phyloP scores from a whole-genome alignment of 2,329 filamentous ascomycete species.

The Nannizziopsis arthrosporioides region DNA sequence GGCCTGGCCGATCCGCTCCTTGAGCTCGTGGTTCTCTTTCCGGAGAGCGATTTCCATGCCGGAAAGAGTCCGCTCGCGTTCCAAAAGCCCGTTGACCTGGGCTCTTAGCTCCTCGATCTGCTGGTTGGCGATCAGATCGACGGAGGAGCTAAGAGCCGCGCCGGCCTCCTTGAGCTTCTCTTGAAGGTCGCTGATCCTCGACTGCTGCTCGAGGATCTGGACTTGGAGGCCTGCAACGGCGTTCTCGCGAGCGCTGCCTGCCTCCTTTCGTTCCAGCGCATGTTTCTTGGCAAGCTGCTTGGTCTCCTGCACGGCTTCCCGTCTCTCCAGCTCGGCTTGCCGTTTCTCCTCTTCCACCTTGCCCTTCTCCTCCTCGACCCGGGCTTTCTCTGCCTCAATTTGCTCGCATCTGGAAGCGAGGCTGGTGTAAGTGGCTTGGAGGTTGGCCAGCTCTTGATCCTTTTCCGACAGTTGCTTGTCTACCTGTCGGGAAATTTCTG shows the following conservation, averaged over 20 bases:
- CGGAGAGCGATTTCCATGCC: conserved; percentile 37
- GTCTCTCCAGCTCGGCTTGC: background rate
- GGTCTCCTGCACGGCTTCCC: background rate
- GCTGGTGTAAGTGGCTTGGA: background rate
- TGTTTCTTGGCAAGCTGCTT: background rate
- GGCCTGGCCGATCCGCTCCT: conserved; percentile 6
- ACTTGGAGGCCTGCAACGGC: background rate
- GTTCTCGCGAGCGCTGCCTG: conserved; percentile 1
- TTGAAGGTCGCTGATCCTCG: conserved; percentile 2
- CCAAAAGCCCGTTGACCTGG: conserved; percentile 31
- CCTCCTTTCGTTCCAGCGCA: background rate
- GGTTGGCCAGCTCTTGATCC: background rate
- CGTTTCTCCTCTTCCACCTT: no score
- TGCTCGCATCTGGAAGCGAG: background rate
- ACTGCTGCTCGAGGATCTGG: background rate
- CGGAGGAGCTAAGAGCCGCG: background rate
- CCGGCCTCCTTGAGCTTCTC: background rate
- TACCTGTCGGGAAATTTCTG: background rate
- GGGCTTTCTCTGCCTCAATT: background rate
- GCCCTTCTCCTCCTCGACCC: no score
- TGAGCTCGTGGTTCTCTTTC: conserved; percentile 6
- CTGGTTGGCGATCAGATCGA: background rate
- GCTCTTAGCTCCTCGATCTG: conserved; percentile 6
- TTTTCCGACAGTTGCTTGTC: background rate
- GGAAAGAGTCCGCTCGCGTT: conserved; percentile 62